Percentiles rank a stretch among this genome's conserved stretches.
Evolutionary conservation across 164 flowering plant species (phyloP).

Genomic region (Kalanchoe fedtschenkoi): DNA sequence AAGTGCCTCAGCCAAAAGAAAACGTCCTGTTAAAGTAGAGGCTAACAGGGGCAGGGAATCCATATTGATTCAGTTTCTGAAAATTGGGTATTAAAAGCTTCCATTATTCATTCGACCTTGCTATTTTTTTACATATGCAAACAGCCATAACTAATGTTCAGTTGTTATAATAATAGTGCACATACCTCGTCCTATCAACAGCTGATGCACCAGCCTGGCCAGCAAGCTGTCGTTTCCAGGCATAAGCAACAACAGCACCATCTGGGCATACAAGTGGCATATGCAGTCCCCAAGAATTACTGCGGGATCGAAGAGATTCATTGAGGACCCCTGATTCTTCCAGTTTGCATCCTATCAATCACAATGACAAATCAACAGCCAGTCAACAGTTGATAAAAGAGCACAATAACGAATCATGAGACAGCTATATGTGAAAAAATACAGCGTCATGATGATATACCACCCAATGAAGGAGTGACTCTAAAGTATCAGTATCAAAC

Average conservation of each 20-base stretch:
- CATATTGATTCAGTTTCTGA: neutral
- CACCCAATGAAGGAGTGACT: too few species aligned
- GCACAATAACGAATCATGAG: too few species aligned
- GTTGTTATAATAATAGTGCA: neutral
- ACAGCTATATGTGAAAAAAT: too few species aligned
- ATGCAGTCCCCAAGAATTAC: conserved; percentile 95
- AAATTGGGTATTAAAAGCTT: too few species aligned
- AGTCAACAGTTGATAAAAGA: neutral
- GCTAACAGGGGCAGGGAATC: neutral
- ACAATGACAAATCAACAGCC: neutral
- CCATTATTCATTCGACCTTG: neutral
- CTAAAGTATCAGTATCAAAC: neutral
- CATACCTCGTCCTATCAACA: conserved; percentile 85
- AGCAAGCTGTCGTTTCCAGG: conserved; percentile 99
- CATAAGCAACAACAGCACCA: conserved; percentile 98
- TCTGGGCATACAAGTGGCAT: conserved; percentile 99
- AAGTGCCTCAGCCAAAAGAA: neutral
- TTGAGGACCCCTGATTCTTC: conserved; percentile 83
- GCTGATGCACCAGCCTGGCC: conserved; percentile 99
- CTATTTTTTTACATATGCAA: neutral
- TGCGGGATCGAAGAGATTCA: conserved; percentile 68
- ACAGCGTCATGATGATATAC: too few species aligned
- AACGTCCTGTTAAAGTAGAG: neutral
- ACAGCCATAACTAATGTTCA: neutral
- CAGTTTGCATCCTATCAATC: conserved; percentile 55